Conservation (phyloP, 2,329 filamentous ascomycete genomes). For the Phialophora macrospora region DNA sequence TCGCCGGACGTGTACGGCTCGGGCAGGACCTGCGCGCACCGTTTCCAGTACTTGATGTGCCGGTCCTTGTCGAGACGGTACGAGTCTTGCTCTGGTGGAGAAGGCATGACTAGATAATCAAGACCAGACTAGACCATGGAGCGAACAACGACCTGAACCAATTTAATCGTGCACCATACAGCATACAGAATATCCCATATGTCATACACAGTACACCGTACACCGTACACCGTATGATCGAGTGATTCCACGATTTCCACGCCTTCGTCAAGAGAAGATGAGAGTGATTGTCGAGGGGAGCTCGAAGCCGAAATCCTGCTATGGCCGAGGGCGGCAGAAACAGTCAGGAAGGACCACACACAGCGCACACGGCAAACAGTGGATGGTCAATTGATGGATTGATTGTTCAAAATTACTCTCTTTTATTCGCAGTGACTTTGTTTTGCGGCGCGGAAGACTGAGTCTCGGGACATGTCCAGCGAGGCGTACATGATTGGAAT, state of each 20-base stretch:
- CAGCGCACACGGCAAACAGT: neutral
- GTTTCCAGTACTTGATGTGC: slow-evolving; percentile 90
- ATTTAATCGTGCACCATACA: neutral
- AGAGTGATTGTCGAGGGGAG: neutral
- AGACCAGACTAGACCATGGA: no score
- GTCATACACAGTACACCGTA: neutral
- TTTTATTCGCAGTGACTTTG: neutral
- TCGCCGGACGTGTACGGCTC: slow-evolving; percentile 85
- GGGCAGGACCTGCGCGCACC: slow-evolving; percentile 80
- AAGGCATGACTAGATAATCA: slow-evolving; percentile 3
- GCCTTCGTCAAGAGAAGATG: neutral
- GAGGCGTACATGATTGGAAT: neutral
- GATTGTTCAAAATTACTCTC: neutral
- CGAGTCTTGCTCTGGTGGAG: neutral
- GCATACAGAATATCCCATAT: neutral
- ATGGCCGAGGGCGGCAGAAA: neutral
- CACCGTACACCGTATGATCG: neutral
- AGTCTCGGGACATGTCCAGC: neutral
- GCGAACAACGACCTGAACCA: no score
- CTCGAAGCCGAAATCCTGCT: neutral
- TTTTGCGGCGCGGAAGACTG: neutral
- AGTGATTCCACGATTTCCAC: neutral
- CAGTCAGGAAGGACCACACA: neutral
- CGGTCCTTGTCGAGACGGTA: slow-evolving; percentile 61
- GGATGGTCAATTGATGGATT: neutral